phyloP scores from a whole-genome alignment of 1,139 yeast species.

The Eremothecium gossypii region DNA sequence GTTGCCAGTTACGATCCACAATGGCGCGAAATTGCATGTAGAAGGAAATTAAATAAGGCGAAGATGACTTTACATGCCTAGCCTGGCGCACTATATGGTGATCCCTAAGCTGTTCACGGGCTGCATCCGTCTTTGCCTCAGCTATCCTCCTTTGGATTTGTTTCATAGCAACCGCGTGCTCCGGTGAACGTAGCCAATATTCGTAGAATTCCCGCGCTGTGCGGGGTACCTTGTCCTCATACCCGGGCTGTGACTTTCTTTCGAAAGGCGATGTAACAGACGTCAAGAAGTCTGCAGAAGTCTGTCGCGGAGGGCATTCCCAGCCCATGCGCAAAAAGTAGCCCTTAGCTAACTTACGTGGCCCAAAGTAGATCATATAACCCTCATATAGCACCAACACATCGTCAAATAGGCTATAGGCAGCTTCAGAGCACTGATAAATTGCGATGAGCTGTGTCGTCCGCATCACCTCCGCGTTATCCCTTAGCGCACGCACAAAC shows the following conservation, averaged over 20 bases:
- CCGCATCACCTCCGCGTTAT: conserved; percentile 33
- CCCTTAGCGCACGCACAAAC: conserved; percentile 35
- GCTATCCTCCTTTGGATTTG: conserved; percentile 35
- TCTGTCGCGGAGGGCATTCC: conserved; percentile 41
- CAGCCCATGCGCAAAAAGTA: conserved; percentile 46
- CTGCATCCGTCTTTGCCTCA: conserved; percentile 9
- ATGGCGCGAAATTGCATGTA: conserved; percentile 43
- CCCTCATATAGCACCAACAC: conserved; percentile 39
- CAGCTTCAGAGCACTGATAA: conserved; percentile 40
- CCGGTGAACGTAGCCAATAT: conserved; percentile 53
- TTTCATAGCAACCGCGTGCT: conserved; percentile 33
- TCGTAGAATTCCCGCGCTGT: conserved; percentile 58
- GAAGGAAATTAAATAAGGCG: conserved; percentile 53
- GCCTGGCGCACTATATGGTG: conserved; percentile 49
- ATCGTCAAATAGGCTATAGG: conserved; percentile 38
- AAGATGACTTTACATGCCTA: conserved; percentile 36
- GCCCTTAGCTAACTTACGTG: conserved; percentile 32
- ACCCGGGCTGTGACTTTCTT: conserved; percentile 16
- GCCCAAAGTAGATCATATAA: conserved; percentile 37
- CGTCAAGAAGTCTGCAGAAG: conserved; percentile 44
- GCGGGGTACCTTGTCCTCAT: conserved; percentile 40
- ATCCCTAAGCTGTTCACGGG: conserved; percentile 29
- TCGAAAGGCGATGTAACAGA: conserved; percentile 34
- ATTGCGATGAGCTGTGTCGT: conserved; percentile 39
- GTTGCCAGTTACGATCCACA: conserved; percentile 44